phyloP scores from a whole-genome alignment of 805 yeast species.

The Suhomyces vadensis region DNA sequence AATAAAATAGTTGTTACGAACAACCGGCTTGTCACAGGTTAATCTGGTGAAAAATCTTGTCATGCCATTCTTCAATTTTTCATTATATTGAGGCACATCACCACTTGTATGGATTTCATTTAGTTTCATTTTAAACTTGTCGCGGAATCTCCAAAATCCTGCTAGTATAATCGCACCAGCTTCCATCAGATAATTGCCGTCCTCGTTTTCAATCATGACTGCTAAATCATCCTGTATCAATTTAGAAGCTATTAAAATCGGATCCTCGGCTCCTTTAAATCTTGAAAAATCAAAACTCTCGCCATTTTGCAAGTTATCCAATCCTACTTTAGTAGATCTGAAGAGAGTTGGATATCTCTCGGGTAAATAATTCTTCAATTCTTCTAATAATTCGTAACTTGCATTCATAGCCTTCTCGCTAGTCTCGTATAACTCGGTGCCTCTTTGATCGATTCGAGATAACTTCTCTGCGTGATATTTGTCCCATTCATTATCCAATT shows the following conservation, averaged over 20 bases:
- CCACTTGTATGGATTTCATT: conserved; percentile 63
- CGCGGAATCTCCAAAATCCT: conserved; percentile 69
- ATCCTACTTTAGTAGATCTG: conserved; percentile 44
- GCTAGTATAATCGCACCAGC: conserved; percentile 67
- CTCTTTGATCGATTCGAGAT: conserved; percentile 47
- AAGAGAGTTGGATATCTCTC: conserved; percentile 59
- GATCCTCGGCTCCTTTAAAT: conserved; percentile 45
- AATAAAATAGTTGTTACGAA: conserved; percentile 63
- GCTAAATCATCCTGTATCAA: conserved; percentile 69
- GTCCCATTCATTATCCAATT: conserved; percentile 65
- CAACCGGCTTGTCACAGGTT: conserved; percentile 63
- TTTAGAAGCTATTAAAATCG: conserved; percentile 57
- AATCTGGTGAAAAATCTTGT: conserved; percentile 61
- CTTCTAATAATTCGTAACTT: conserved; percentile 56
- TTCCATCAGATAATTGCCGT: conserved; percentile 57
- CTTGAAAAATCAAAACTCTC: conserved; percentile 44
- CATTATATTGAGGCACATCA: conserved; percentile 65
- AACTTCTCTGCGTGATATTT: conserved; percentile 55
- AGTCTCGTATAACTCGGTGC: conserved; percentile 52
- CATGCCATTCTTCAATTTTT: conserved; percentile 62
- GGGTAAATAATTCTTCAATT: conserved; percentile 54
- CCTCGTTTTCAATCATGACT: conserved; percentile 58
- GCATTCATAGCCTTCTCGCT: conserved; percentile 52
- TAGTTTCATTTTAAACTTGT: conserved; percentile 57
- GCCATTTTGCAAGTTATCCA: conserved; percentile 53